Base-by-base conservation (phyloP, 345 rosid genomes). In the Limnanthes douglasii region DNA sequence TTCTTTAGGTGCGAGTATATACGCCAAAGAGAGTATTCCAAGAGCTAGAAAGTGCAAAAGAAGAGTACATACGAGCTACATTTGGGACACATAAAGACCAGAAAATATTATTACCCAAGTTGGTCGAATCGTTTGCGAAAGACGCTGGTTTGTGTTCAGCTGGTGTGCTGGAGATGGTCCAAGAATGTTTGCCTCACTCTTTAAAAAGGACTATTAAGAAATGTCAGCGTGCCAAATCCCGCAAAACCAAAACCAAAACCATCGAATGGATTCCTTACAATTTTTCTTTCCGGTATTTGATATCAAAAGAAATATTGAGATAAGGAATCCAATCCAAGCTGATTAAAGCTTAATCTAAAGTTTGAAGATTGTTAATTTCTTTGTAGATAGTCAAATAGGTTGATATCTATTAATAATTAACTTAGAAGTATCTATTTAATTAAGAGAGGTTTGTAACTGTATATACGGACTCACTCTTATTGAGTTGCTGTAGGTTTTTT, bases 211-310 rank as follows among this genome's bases (percentile, higher is more conserved):
- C 59, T 41, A 41, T 74, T 4, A 66, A 58, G 59, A 72, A 65
- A 60, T 68, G 70, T 34, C 77, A 54, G 19, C 41, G 34, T 37
- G 69, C 70, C 38, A 90, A 77, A 64, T 34, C 78, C 11, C 69
- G 71, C 17, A 84, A 80, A 68, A 45, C 15, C 57, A 77, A 84
- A 10, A 75, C 69, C 17, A 84, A 80, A 68, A 45, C 15, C 57
- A 77, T 90, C n/a, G 78, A 69, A 35, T 90, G 98, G 98, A 65
- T 72, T 42, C 92, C 95, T 13, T 83, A 80, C 64, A 80, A 69
- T 58, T 84, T 84, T 50, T 58, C 66, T 46, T 84, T 84, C 32
- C 69, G 98, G 34, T 90, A 84, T 69, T 66, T 90, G 47, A 70
- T 90, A 41, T 55, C 79, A n/a, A 84, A 69, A 62, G 94, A 80